Conservation (phyloP, 768 basidiomycete genomes). For the Xerocomus spinulosus region DNA sequence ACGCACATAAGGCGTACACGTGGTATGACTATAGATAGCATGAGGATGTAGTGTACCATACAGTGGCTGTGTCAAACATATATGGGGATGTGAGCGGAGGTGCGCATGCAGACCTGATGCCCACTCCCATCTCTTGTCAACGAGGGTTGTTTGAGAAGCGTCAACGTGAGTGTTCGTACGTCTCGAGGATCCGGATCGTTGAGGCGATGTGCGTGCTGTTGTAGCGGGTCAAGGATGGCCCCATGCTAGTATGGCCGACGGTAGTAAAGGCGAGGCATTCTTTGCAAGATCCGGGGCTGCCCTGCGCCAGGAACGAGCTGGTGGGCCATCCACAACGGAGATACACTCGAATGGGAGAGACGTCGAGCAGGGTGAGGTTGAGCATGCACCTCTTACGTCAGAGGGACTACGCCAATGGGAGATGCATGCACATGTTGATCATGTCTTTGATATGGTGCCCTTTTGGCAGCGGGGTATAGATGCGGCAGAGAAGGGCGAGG, state of each 20-base stretch:
- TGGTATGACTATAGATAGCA: too few species aligned
- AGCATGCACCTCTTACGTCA: slow-evolving; percentile 27
- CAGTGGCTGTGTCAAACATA: slow-evolving; percentile 17
- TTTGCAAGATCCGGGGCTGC: slow-evolving; percentile 28
- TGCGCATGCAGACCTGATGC: slow-evolving; percentile 18
- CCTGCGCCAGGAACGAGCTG: slow-evolving; percentile 28
- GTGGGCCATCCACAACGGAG: too few species aligned
- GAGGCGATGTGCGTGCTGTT: slow-evolving; percentile 12
- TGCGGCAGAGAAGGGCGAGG: slow-evolving; percentile 44
- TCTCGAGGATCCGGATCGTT: not conserved
- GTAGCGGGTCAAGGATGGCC: slow-evolving; percentile 31
- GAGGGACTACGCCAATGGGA: slow-evolving; percentile 27
- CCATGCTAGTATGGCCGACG: slow-evolving; percentile 32
- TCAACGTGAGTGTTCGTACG: slow-evolving; percentile 13
- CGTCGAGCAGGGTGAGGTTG: slow-evolving; percentile 17
- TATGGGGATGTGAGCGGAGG: slow-evolving; percentile 12
- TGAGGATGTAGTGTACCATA: too few species aligned
- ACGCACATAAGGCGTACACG: not conserved
- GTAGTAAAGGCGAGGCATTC: slow-evolving; percentile 15
- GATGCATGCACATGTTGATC: slow-evolving; percentile 39
- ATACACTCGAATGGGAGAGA: too few species aligned
- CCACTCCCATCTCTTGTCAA: slow-evolving; percentile 17
- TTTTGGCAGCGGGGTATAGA: slow-evolving; percentile 51
- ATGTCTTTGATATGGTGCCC: slow-evolving; percentile 45
- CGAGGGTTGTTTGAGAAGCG: slow-evolving; percentile 18